Evolutionary conservation across 2,329 filamentous ascomycete genomes (phyloP).

Genomic region (Sporothrix phasma): DNA sequence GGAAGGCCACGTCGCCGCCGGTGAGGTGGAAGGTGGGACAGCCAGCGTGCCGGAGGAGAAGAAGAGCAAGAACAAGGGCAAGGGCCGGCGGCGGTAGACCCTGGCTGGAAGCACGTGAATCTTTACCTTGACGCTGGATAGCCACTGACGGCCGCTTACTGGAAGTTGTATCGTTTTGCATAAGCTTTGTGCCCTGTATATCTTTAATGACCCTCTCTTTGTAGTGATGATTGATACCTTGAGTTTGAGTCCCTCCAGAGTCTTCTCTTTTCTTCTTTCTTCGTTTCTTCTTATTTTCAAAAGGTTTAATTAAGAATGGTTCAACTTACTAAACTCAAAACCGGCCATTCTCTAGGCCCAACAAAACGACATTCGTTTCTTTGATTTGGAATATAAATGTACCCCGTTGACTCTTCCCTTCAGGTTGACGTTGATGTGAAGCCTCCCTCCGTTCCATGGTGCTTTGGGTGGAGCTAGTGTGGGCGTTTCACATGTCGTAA

Average conservation of each 20-base stretch:
- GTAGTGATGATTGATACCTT: too few species aligned
- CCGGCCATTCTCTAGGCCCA: too few species aligned
- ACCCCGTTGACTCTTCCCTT: background rate
- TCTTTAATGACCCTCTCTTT: too few species aligned
- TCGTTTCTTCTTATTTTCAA: background rate
- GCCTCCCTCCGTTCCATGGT: background rate
- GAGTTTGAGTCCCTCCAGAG: too few species aligned
- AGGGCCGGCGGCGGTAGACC: constrained; percentile 12
- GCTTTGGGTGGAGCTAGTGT: background rate
- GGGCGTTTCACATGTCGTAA: constrained; percentile 2
- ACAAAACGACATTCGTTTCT: too few species aligned
- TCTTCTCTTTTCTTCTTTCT: background rate
- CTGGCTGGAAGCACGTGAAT: too few species aligned
- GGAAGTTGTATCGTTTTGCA: background rate
- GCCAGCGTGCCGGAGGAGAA: constrained; percentile 54
- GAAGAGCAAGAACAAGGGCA: constrained; percentile 33
- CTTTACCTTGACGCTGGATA: background rate
- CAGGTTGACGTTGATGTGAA: background rate
- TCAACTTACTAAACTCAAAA: too few species aligned
- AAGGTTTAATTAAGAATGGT: background rate
- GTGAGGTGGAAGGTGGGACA: constrained; percentile 66
- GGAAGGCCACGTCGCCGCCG: constrained; percentile 48
- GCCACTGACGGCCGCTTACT: background rate
- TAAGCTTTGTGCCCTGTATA: too few species aligned
- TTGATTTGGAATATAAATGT: too few species aligned